phyloP scores from a whole-genome alignment of 805 yeast genomes.

The Ascoidea asiatica region DNA sequence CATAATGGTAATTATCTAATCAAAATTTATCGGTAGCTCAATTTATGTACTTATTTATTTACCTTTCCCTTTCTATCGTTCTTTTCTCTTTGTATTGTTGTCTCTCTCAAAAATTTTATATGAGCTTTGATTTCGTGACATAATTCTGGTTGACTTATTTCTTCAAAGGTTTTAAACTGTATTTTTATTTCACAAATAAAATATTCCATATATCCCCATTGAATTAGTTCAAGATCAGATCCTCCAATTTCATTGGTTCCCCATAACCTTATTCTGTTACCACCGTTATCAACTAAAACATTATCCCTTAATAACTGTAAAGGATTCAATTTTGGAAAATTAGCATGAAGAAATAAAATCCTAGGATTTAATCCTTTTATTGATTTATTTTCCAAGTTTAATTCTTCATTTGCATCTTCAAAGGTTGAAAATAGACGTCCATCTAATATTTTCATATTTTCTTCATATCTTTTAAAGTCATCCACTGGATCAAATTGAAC shows the following conservation, averaged over 20 bases:
- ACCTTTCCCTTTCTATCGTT: no score
- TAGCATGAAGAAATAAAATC: conserved; percentile 47
- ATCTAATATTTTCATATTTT: no score
- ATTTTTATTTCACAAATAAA: conserved; percentile 38
- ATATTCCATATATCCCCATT: conserved; percentile 44
- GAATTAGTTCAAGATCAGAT: conserved; percentile 41
- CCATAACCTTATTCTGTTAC: conserved; percentile 39
- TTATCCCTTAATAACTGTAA: conserved; percentile 26
- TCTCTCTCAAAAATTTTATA: conserved; percentile 24
- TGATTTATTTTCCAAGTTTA: conserved; percentile 8
- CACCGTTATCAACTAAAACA: conserved; percentile 27
- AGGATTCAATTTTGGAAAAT: conserved; percentile 56
- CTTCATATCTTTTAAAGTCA: conserved; percentile 28
- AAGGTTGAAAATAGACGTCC: no score
- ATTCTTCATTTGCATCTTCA: conserved; percentile 5
- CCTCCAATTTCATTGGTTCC: conserved; percentile 42
- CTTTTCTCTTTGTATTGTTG: conserved; percentile 14
- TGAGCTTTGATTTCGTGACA: conserved; percentile 38
- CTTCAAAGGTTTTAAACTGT: conserved; percentile 28
- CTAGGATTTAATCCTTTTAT: conserved; percentile 14
- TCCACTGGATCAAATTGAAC: conserved; percentile 60
- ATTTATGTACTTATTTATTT: no score
- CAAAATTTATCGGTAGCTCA: no score
- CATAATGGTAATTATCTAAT: no score
- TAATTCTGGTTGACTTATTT: conserved; percentile 26